Evolutionary conservation across 306 rosid genomes (phyloP), one percentile per base, ranked within the genome.

Genomic region (Clitoria ternatea): DNA sequence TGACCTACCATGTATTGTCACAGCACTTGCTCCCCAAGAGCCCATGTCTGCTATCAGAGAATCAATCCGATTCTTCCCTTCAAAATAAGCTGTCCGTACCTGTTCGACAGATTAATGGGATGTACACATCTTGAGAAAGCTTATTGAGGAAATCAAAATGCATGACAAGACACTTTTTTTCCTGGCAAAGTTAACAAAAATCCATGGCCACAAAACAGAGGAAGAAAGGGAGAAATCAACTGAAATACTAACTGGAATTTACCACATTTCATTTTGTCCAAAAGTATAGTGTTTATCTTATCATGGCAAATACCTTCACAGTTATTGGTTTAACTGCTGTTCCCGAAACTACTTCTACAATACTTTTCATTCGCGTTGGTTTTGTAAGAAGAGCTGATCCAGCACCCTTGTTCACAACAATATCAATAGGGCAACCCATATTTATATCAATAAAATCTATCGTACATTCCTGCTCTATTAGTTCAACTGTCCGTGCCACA

Each of bases 401-500:
- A 72, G 98, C 96, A 81, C 96, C 97, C 84, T 90, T 94, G 77
- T 83, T 89, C 66, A 85, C 89, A 57, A 94, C 98, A 83, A 94
- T 77, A 81, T 94, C 97, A 23, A 94, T 94, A 27, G 97, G 97
- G 85, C 98, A 94, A 48, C 96, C 97, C 98, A 94, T 90, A 73
- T 94, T 94, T 77, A 94, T 87, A 80, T 88, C 98, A 75, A 94
- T 84, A 67, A 94, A 93, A 80, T 93, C 98, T 22, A 88, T 66
- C 1, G 84, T 63, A n/a, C 97, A 93, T 76, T 93, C 97, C 52
- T 82, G 83, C 42, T 87, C 93, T 73, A 88, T 88, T 61, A 90
- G 96, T 68, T 93, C 98, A 42, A 87, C 88, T 39, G 90, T 80
- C 17, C 82, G 82, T 18, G 96, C 82, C 53, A 93, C 85, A 15